A percentile compares a stretch with the other conserved stretches of the same genome.
These are phyloP conservation scores for Nosema muscidifuracis DNA, from an alignment of 371 early-diverging fungal genomes.

Conservation along the genomic window DNA sequence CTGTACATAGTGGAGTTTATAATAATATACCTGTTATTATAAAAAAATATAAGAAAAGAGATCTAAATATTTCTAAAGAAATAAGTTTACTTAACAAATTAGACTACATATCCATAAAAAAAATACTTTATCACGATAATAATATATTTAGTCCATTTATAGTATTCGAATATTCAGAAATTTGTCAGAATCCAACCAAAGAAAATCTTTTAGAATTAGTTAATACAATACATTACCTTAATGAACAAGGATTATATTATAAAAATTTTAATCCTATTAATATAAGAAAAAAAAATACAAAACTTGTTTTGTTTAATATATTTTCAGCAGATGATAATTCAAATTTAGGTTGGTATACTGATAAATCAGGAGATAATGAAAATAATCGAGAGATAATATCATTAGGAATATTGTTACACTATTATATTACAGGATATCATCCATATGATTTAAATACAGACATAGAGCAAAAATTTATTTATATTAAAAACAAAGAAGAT, in stretches of 20 bases:
- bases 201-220: not conserved
- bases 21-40: not conserved
- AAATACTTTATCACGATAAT: not conserved
- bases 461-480: not conserved
- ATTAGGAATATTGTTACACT: conserved; percentile 17
- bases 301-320: not conserved
- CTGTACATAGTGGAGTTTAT: not conserved
- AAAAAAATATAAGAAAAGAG: not conserved
- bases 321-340: not conserved
- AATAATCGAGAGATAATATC: not conserved
- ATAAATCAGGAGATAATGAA: not conserved
- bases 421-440: conserved; percentile 7
- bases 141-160: not conserved
- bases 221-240: not conserved
- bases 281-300: not conserved
- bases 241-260: not conserved
- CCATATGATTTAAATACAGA: conserved; percentile 9
- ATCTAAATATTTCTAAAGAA: not conserved
- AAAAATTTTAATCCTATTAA: conserved; percentile 8
- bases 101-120: not conserved
- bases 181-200: not conserved
- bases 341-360: not conserved
- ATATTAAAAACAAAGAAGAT: not conserved
- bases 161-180: conserved; percentile 5
- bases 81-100: not conserved